Percentiles rank a stretch among this genome's conserved stretches.
Conservation (phyloP, 208 protist genomes). For the Crithidia thermophila region DNA sequence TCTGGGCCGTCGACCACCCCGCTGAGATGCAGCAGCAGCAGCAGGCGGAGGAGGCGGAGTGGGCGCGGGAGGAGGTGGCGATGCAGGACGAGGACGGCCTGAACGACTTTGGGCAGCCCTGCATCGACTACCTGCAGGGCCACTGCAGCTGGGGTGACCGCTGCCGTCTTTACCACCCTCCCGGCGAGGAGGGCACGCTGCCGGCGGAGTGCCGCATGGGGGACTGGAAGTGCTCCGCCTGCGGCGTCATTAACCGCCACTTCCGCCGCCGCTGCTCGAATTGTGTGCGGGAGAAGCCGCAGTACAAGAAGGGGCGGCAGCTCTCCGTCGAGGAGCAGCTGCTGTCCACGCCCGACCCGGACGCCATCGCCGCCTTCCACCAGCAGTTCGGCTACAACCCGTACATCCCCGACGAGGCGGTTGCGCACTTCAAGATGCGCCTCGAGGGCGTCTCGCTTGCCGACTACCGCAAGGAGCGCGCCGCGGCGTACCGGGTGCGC, state of each 20-base stretch:
- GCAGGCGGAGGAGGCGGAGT: slow-evolving; percentile 77
- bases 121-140: slow-evolving; percentile 92
- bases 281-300: slow-evolving; percentile 90
- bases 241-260: slow-evolving; percentile 92
- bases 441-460: slow-evolving; percentile 39
- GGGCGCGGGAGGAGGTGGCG: slow-evolving; percentile 71
- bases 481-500: slow-evolving; percentile 77
- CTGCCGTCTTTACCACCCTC: slow-evolving; percentile 85
- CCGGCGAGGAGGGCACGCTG: slow-evolving; percentile 86
- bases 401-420: slow-evolving; percentile 58
- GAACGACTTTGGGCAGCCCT: slow-evolving; percentile 92
- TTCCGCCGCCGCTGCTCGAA: slow-evolving; percentile 90
- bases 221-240: slow-evolving; percentile 91
- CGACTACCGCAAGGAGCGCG: slow-evolving; percentile 73
- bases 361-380: slow-evolving; percentile 45
- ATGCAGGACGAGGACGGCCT: slow-evolving; percentile 87
- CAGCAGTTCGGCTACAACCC: slow-evolving; percentile 92
- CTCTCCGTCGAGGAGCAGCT: slow-evolving; percentile 67
- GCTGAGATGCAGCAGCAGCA: slow-evolving; percentile 67
- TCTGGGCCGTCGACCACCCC: slow-evolving; percentile 82
- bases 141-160: slow-evolving; percentile 78
- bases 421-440: slow-evolving; percentile 75
- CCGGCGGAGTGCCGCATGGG: slow-evolving; percentile 87
- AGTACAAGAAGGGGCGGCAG: slow-evolving; percentile 81
- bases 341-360: slow-evolving; percentile 72